A percentile compares a stretch with the other conserved stretches of the same genome.
Evolutionary conservation across 495 filamentous ascomycete species (phyloP).

Genomic region (Friedmanniomyces simplex): DNA sequence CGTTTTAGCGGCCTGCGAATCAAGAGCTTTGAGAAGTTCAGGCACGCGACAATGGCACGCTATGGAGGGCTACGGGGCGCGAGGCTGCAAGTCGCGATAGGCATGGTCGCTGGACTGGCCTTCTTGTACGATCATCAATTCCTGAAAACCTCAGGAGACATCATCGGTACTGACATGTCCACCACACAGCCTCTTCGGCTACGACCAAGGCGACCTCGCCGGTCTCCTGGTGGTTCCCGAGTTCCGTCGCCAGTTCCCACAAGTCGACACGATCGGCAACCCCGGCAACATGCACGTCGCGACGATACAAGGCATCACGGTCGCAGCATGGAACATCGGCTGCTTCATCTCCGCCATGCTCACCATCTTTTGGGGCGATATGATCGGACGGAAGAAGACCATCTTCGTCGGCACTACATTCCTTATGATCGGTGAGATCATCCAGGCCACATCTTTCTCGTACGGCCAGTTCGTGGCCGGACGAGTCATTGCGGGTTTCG

Average conservation of each 20-base stretch:
- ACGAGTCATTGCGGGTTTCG: slow-evolving; percentile 51
- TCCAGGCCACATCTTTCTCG: slow-evolving; percentile 47
- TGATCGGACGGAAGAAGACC: slow-evolving; percentile 55
- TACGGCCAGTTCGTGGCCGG: slow-evolving; percentile 56
- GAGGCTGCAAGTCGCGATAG: slow-evolving; percentile 13
- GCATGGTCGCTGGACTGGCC: slow-evolving; percentile 11
- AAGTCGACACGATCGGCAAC: slow-evolving; percentile 21
- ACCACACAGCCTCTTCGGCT: slow-evolving; percentile 20
- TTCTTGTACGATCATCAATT: slow-evolving; percentile 13
- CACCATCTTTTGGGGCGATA: slow-evolving; percentile 59
- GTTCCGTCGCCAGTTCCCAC: slow-evolving; percentile 18
- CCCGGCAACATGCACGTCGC: slow-evolving; percentile 5
- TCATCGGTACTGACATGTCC: not conserved
- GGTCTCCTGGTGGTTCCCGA: slow-evolving; percentile 16
- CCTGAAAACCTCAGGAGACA: not conserved
- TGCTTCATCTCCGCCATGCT: slow-evolving; percentile 59
- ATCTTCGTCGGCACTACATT: slow-evolving; percentile 62
- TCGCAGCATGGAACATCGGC: slow-evolving; percentile 62
- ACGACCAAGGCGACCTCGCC: slow-evolving; percentile 25
- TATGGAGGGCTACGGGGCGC: slow-evolving; percentile 16
- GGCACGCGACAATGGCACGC: slow-evolving; percentile 1
- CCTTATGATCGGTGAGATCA: slow-evolving; percentile 56
- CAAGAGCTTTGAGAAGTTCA: not conserved
- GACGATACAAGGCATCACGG: slow-evolving; percentile 19
- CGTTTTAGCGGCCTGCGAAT: not conserved